Percentiles rank a stretch among this genome's conserved stretches.
phyloP scores from a whole-genome alignment of 2,329 filamentous ascomycete species.

The Pseudodiploospora longispora region DNA sequence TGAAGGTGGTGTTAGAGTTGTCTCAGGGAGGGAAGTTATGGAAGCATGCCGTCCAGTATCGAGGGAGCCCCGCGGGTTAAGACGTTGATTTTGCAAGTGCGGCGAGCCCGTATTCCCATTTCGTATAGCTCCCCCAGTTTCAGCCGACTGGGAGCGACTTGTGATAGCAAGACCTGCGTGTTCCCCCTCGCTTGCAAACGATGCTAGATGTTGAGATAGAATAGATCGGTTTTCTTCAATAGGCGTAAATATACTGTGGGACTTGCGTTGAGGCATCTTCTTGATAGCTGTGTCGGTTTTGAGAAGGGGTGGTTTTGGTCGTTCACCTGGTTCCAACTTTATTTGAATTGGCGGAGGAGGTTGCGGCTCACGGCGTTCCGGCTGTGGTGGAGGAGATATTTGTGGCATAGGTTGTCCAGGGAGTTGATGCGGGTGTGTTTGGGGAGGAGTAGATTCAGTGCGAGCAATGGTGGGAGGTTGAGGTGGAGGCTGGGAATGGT shows the following conservation, averaged over 20 bases:
- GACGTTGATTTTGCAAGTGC: constrained; percentile 38
- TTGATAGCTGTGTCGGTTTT: constrained; percentile 47
- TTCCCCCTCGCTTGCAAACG: constrained; percentile 42
- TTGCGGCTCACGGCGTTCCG: constrained; percentile 39
- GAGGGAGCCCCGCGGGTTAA: constrained; percentile 39
- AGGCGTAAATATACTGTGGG: constrained; percentile 92
- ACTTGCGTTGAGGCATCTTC: constrained; percentile 66
- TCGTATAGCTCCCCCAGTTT: constrained; percentile 50
- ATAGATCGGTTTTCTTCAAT: constrained; percentile 91
- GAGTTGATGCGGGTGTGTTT: constrained; percentile 45
- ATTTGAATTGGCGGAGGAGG: constrained; percentile 44
- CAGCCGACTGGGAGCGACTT: constrained; percentile 55
- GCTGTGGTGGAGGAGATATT: constrained; percentile 42
- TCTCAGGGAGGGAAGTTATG: constrained; percentile 58
- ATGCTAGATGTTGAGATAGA: constrained; percentile 72
- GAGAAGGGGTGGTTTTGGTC: constrained; percentile 37
- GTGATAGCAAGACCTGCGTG: constrained; percentile 17
- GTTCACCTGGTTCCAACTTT: constrained; percentile 40
- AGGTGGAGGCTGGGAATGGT: constrained; percentile 49
- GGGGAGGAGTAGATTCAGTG: constrained; percentile 52
- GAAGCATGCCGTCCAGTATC: constrained; percentile 41
- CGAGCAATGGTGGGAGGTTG: constrained; percentile 38
- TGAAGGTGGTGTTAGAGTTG: constrained; percentile 59
- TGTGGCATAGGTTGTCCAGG: constrained; percentile 39
- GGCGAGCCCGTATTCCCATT: constrained; percentile 46